Conservation (phyloP, 108 stramenopile species). For the Cyclotella kingstonii region DNA sequence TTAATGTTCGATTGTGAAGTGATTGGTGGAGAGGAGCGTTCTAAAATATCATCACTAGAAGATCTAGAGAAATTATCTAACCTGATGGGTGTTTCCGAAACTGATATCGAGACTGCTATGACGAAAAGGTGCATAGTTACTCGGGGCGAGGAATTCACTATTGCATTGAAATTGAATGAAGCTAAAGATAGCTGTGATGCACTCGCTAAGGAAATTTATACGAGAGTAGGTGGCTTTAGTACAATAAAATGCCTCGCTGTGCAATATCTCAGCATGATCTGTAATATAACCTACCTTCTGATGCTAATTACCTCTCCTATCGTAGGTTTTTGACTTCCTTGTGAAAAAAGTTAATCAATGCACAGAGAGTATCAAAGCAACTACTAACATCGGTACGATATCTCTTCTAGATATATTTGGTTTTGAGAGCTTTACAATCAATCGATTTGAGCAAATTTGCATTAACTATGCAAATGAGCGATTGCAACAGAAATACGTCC, state of each 20-base stretch:
- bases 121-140: conserved; percentile 76
- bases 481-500: conserved; percentile 88
- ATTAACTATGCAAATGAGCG: conserved; percentile 98
- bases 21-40: conserved; percentile 60
- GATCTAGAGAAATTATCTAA: conserved; percentile 63
- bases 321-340: conserved; percentile 81
- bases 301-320: too few relatives aligned
- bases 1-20: conserved; percentile 73
- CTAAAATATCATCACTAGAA: conserved; percentile 48
- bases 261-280: too few relatives aligned
- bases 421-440: conserved; percentile 91
- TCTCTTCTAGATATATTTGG: conserved; percentile 95
- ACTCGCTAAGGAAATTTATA: conserved; percentile 96
- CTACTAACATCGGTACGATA: conserved; percentile 58
- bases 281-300: too few relatives aligned
- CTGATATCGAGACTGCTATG: conserved; percentile 64
- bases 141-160: conserved; percentile 72
- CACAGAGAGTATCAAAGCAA: conserved; percentile 64
- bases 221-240: conserved; percentile 48
- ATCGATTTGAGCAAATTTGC: conserved; percentile 84
- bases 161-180: conserved; percentile 65
- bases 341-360: conserved; percentile 91
- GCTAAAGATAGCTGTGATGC: conserved; percentile 92
- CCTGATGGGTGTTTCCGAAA: conserved; percentile 68
- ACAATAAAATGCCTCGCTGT: background rate